Percentiles rank a stretch among this genome's conserved stretches.
Conservation (phyloP, 495 filamentous ascomycete genomes). For the Talaromyces borbonicus region DNA sequence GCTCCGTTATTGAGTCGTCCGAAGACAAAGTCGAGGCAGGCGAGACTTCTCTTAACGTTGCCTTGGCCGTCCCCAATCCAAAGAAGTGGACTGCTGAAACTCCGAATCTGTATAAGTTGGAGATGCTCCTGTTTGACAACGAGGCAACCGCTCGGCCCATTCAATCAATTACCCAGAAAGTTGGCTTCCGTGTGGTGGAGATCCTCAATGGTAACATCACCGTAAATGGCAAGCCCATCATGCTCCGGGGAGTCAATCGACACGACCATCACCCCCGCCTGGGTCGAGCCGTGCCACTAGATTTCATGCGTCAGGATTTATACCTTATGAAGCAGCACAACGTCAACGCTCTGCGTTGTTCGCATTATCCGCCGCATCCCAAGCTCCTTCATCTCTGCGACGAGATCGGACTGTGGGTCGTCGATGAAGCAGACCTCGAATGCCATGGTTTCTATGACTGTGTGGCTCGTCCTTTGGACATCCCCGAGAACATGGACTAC, state of each 20-base stretch:
- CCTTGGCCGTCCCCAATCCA: constrained; percentile 33
- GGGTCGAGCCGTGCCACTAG: constrained; percentile 49
- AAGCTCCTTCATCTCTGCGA: constrained; percentile 52
- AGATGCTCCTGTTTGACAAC: constrained; percentile 17
- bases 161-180: constrained; percentile 37
- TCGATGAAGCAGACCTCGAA: constrained; percentile 64
- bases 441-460: constrained; percentile 55
- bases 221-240: constrained; percentile 49
- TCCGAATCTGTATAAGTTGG: constrained; percentile 46
- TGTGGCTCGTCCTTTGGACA: constrained; percentile 33
- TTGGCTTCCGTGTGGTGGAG: constrained; percentile 53
- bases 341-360: constrained; percentile 53
- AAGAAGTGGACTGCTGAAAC: constrained; percentile 59
- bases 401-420: constrained; percentile 59
- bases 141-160: constrained; percentile 15
- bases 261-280: constrained; percentile 52
- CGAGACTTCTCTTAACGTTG: constrained; percentile 18
- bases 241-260: constrained; percentile 50
- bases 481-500: constrained; percentile 40
- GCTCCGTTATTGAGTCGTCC: neutral
- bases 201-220: constrained; percentile 44
- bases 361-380: constrained; percentile 51
- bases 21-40: constrained; percentile 1
- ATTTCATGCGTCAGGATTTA: constrained; percentile 47
- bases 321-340: constrained; percentile 60